Evolutionary conservation across 2,329 filamentous ascomycete species (phyloP).

Genomic region (Penicillium sp.): DNA sequence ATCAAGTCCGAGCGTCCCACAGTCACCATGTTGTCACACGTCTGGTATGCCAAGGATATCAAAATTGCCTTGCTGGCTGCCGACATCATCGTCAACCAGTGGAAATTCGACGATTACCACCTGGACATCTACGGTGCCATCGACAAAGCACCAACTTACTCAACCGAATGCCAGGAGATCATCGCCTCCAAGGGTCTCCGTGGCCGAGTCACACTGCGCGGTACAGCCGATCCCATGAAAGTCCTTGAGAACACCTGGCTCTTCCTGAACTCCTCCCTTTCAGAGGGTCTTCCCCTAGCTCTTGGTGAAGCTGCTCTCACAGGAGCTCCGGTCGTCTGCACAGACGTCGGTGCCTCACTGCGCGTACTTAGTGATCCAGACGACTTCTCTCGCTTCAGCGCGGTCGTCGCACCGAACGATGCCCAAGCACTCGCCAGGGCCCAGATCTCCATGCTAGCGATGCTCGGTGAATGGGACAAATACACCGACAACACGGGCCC

Average conservation of each 20-base stretch:
- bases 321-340: conserved; percentile 46
- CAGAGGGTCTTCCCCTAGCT: conserved; percentile 46
- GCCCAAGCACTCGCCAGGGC: conserved; percentile 59
- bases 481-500: conserved; percentile 54
- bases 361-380: conserved; percentile 44
- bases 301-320: conserved; percentile 49
- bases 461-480: conserved; percentile 61
- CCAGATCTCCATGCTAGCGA: conserved; percentile 60
- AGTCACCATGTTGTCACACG: conserved; percentile 64
- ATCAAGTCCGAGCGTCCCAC: conserved; percentile 60
- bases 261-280: conserved; percentile 50
- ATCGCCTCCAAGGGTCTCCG: conserved; percentile 56
- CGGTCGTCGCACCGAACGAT: conserved; percentile 64
- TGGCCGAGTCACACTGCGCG: conserved; percentile 51
- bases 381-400: conserved; percentile 54
- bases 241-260: conserved; percentile 58
- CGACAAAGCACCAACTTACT: conserved; percentile 61
- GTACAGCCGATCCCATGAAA: conserved; percentile 56
- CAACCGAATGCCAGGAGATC: conserved; percentile 58
- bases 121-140: conserved; percentile 63
- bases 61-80: conserved; percentile 63
- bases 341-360: conserved; percentile 42
- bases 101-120: conserved; percentile 63
- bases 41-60: conserved; percentile 58
- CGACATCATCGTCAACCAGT: conserved; percentile 64